Base-by-base conservation (phyloP, 805 yeast genomes). In the Candida succiphila region DNA sequence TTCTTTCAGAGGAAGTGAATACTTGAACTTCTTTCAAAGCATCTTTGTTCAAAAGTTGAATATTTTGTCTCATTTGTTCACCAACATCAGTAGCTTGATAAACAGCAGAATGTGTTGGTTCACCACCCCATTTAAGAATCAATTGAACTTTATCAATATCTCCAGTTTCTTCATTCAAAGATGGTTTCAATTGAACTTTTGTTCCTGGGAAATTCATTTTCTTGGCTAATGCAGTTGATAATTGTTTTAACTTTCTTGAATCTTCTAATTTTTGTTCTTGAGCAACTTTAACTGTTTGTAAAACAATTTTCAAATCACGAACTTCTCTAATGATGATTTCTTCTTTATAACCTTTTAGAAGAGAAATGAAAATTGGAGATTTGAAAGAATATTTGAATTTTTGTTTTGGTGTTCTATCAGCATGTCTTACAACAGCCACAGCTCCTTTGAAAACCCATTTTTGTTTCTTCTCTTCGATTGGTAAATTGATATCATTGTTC, bases 91-190 rank as follows among this genome's bases (percentile, higher is more conserved):
- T 72, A 1, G 96, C 94, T 60, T 92, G 99, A 54, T 86, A 83
- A 41, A 79, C 73, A 2, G 97, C 96, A 9, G 96, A 87, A 56
- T 92, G 99, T 2, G 99, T 92, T 5, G 98, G 96, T 57, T 92
- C 99, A 42, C 99, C 99, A 47, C 98, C 98, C 98, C 98, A 92
- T 55, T 92, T 92, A 47, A 92, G 65, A 40, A 92, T 94, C 41
- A 92, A 78, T 57, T 92, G 98, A 17, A 89, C 96, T 53, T 92
- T 92, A 43, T 89, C 96, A 16, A 92, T 92, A 23, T 78, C 76
- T 37, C 65, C 68, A 10, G 34, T 32, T 26, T 72, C 77, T 12
- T 65, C 60, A 46, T 71, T 69, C 36, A 88, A 51, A 4, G 89
- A 78, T 0, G 99, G 99, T 54, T 92, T 92, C 47, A 92, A 61